phyloP scores from a whole-genome alignment of 441 rosid species.

The Omphalea diandra region DNA sequence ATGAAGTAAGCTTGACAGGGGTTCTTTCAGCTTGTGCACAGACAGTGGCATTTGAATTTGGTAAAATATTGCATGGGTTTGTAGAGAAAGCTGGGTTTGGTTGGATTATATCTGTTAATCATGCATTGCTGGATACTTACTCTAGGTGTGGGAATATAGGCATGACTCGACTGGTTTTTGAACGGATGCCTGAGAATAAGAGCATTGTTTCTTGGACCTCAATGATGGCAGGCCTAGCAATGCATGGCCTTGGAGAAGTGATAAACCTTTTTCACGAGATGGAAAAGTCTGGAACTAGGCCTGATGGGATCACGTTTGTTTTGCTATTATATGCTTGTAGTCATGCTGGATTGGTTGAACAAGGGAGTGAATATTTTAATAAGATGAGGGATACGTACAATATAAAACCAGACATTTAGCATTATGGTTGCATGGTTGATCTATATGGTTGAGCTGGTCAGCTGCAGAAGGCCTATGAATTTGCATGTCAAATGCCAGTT shows the following conservation, averaged over 20 bases:
- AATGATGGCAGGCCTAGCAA: slow-evolving; percentile 68
- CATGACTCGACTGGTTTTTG: slow-evolving; percentile 64
- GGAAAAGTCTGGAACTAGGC: slow-evolving; percentile 50
- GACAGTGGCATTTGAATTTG: slow-evolving; percentile 61
- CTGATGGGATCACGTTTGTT: slow-evolving; percentile 59
- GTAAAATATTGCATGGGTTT: slow-evolving; percentile 59
- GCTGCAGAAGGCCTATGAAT: slow-evolving; percentile 60
- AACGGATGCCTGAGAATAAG: slow-evolving; percentile 40
- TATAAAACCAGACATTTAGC: slow-evolving; percentile 65
- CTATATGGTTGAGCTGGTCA: slow-evolving; percentile 77
- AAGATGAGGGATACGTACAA: slow-evolving; percentile 54
- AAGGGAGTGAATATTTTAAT: slow-evolving; percentile 57
- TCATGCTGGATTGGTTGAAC: slow-evolving; percentile 69
- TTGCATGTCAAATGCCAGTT: slow-evolving; percentile 60
- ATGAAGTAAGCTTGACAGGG: slow-evolving; percentile 73
- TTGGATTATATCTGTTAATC: slow-evolving; percentile 59
- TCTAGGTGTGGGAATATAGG: slow-evolving; percentile 68
- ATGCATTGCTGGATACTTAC: slow-evolving; percentile 70
- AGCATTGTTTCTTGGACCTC: slow-evolving; percentile 81
- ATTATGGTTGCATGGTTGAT: slow-evolving; percentile 91
- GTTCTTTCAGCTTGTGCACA: slow-evolving; percentile 81
- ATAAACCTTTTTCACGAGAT: slow-evolving; percentile 54
- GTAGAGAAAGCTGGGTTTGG: slow-evolving; percentile 55
- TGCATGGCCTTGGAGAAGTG: slow-evolving; percentile 77
- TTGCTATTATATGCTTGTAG: slow-evolving; percentile 79